Conservation (phyloP, 2,329 filamentous ascomycete genomes). For the Claviceps capensis region DNA sequence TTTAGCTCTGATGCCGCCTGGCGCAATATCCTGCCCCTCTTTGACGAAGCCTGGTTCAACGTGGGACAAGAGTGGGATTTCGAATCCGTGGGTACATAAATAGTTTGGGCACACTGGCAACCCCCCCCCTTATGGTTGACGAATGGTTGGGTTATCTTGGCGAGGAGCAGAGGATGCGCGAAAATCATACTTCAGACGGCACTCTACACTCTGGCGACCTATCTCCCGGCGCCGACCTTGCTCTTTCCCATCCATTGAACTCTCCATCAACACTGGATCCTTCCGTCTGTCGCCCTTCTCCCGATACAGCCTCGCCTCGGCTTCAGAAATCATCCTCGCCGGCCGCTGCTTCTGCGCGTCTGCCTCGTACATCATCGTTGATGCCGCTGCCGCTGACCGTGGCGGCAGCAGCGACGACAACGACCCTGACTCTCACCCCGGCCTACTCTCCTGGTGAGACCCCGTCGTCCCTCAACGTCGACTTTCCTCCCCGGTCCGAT, state of each 20-base stretch:
- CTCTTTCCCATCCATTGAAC: background rate
- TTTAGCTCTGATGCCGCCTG: background rate
- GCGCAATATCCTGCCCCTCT: background rate
- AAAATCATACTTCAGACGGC: background rate
- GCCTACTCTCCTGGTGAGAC: slow-evolving; percentile 2
- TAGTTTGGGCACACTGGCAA: slow-evolving; percentile 1
- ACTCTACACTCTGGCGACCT: background rate
- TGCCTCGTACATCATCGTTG: slow-evolving; percentile 30
- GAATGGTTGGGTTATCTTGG: background rate
- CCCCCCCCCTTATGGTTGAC: background rate
- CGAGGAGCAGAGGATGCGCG: slow-evolving; percentile 1
- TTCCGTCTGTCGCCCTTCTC: background rate
- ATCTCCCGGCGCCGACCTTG: background rate
- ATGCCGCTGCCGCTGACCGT: slow-evolving; percentile 22
- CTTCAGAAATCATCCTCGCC: slow-evolving; percentile 15
- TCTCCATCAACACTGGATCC: slow-evolving; percentile 1
- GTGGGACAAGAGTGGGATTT: background rate
- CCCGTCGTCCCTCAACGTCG: background rate
- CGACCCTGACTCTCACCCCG: slow-evolving; percentile 3
- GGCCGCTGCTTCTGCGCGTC: slow-evolving; percentile 18
- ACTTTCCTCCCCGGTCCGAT: background rate
- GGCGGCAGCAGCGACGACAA: slow-evolving; percentile 8
- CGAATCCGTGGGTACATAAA: background rate
- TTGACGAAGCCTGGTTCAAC: background rate
- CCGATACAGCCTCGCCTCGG: slow-evolving; percentile 8